phyloP scores from a whole-genome alignment of 805 yeast genomes.

The Yamadazyma kitorensis region DNA sequence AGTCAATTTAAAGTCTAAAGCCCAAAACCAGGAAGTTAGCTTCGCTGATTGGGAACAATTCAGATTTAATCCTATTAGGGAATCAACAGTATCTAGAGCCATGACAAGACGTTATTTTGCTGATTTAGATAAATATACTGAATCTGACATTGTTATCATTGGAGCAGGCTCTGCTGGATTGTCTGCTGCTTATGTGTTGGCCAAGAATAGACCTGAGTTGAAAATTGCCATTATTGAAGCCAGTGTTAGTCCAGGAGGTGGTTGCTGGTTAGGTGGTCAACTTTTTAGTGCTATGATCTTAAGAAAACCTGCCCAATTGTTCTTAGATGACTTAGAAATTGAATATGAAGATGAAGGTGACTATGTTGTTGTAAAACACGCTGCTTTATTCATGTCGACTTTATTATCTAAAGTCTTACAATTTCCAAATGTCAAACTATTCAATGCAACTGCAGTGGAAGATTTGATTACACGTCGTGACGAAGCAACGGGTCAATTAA shows the following conservation, averaged over 20 bases:
- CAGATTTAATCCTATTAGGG: constrained; percentile 69
- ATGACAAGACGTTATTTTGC: constrained; percentile 74
- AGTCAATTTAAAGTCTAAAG: neutral
- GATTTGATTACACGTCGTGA: constrained; percentile 68
- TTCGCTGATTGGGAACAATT: constrained; percentile 67
- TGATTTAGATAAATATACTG: constrained; percentile 71
- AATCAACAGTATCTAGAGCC: constrained; percentile 76
- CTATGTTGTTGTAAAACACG: constrained; percentile 77
- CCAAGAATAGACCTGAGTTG: constrained; percentile 71
- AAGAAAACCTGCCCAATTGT: constrained; percentile 75
- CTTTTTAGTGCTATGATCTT: constrained; percentile 74
- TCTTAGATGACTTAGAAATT: constrained; percentile 60
- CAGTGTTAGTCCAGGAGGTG: constrained; percentile 77
- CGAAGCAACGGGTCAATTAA: constrained; percentile 50
- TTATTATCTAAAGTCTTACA: constrained; percentile 64
- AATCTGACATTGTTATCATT: constrained; percentile 68
- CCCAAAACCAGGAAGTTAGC: constrained; percentile 2
- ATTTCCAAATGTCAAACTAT: constrained; percentile 72
- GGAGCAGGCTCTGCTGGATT: constrained; percentile 81
- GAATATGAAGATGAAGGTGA: constrained; percentile 79
- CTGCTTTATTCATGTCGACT: constrained; percentile 73
- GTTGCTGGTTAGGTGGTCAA: constrained; percentile 77
- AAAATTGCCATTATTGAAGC: constrained; percentile 74
- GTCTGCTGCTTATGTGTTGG: constrained; percentile 71
- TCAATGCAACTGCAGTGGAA: constrained; percentile 79